Base-by-base conservation (phyloP, 768 basidiomycete genomes). In the Dioszegia crocea region DNA sequence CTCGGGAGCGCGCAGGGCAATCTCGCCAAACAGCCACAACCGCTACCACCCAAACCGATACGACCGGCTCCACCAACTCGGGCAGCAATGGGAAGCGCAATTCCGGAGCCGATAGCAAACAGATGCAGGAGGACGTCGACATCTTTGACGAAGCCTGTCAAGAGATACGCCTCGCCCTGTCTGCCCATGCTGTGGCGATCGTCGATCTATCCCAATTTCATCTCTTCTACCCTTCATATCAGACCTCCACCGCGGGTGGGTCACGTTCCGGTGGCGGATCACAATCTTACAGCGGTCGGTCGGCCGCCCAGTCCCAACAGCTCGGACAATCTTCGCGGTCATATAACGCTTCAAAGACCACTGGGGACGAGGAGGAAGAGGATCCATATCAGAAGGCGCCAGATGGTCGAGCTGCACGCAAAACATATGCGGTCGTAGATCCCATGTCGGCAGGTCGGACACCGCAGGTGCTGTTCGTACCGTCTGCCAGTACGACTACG, bases 161-260 rank as follows among this genome's bases (percentile, higher is more conserved):
- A 12, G 70, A 72, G 36, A 70, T 76, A 6, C 56, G 75, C 4
- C 24, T 56, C 8, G 73, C 72, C 0, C 57, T 76, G 0, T 63
- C 66, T 41, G 70, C 75, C 0, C 65, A 70, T 41, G 72, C 75
- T 9, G 73, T 74, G 8, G 64, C 69, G 8, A 65, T 74, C 17
- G 66, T 76, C 27, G 75, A 76, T 50, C 54, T 73, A 1, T 61
- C 67, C 4, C 68, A 71, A 47, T 76, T 74, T 48, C 75, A 76
- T 50, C 56, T 76, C 4, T 76, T 76, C 48, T 76, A 70, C 41
- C 75, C 75, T 1, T 63, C 67, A 3, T 73, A 63, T 36, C 67
- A 69, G 30, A 62, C 56, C 54, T 67, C 71, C 1, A 62, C 65
- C 2, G 58, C 54, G 2, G 64, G 56, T 4, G 66, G 65, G 3